phyloP scores from a whole-genome alignment of 163 green algal species.

The Volvox carteri region DNA sequence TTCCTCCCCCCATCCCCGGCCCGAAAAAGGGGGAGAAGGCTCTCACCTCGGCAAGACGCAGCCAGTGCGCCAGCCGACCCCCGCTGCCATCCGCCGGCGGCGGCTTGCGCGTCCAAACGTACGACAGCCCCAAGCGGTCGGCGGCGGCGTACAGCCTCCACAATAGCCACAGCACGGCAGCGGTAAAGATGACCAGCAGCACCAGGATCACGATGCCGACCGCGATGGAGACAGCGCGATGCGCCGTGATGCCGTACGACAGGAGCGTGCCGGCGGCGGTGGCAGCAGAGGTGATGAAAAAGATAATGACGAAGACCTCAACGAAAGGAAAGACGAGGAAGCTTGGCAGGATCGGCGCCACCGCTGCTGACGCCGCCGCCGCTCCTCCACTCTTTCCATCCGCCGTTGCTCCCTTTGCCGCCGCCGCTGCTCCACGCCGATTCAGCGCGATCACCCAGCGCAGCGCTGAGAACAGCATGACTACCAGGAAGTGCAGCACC shows the following conservation, averaged over 20 bases:
- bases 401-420: neutral
- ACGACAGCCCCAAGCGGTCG: conserved; percentile 8
- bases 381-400: neutral
- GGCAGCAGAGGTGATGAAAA: conserved; percentile 23
- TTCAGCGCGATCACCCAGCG: neutral
- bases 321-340: conserved; percentile 33
- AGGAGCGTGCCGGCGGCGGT: neutral
- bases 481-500: neutral
- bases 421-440: neutral
- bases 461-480: neutral
- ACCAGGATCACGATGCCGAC: neutral
- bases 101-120: neutral
- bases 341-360: neutral
- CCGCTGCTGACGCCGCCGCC: neutral
- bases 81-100: neutral
- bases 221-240: neutral
- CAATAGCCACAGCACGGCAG: neutral
- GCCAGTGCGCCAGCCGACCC: neutral
- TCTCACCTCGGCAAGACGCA: conserved; percentile 20
- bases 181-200: neutral
- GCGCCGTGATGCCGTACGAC: neutral
- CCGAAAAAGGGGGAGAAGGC: neutral
- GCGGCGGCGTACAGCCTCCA: neutral
- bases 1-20: no score
- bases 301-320: conserved; percentile 12